Conservation (phyloP, 306 rosid species). For the Leucaena leucocephala region DNA sequence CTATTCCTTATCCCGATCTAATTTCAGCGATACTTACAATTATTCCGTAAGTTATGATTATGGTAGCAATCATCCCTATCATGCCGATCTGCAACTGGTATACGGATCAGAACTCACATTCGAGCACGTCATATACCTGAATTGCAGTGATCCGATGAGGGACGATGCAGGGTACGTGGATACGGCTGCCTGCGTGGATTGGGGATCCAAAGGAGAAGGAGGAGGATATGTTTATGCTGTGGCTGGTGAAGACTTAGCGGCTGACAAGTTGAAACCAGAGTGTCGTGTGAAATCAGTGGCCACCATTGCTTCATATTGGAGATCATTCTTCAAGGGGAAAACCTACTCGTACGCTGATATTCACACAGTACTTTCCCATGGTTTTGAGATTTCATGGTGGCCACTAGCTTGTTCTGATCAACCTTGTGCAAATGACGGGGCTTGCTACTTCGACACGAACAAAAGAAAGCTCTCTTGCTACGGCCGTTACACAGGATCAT, state of each 20-base stretch:
- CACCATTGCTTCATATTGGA: too few species aligned
- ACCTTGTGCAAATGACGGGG: neutral
- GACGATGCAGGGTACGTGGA: neutral
- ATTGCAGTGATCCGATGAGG: neutral
- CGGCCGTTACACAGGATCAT: too few species aligned
- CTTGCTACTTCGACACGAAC: neutral
- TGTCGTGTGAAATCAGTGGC: neutral
- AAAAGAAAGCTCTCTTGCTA: neutral
- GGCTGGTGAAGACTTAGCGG: neutral
- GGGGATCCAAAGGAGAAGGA: neutral
- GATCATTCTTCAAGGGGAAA: neutral
- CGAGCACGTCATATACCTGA: neutral
- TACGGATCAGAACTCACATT: neutral
- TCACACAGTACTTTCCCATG: neutral
- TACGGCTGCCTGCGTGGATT: neutral
- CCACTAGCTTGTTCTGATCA: neutral
- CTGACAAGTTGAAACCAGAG: neutral
- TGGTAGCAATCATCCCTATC: too few species aligned
- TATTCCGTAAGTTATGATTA: too few species aligned
- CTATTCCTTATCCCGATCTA: too few species aligned
- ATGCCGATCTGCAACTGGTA: too few species aligned
- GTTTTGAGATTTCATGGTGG: constrained; percentile 13
- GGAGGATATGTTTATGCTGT: neutral
- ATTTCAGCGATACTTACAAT: too few species aligned
- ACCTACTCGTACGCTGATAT: neutral